Base-by-base conservation (phyloP, 2,329 filamentous ascomycete genomes). In the Botrytis fragariae region DNA sequence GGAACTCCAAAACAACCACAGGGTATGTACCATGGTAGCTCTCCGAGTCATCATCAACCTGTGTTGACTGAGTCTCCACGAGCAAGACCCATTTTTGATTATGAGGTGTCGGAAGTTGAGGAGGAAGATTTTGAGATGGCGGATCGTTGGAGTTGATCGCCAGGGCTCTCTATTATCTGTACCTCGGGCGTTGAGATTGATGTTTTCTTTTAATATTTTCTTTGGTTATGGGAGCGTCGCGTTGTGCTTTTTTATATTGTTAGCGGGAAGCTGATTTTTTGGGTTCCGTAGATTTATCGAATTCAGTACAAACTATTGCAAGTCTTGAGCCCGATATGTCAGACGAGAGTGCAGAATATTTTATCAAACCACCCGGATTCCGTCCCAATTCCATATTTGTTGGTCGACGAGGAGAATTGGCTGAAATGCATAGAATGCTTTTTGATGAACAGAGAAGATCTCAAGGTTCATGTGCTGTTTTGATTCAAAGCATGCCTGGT, bases 401-500 rank as follows among this genome's bases (percentile, higher is more conserved):
- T 51, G 90, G 90, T 8, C 88, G 91, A 78, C 80, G 87, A 77
- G 83, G 85, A 60, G 87, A 92, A 76, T 81, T 92, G 35, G 83
- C 84, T 16, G 82, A 87, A 3, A 82, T 93, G 37, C 89, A 92
- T 77, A 84, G 82, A 68, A 86, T 90, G 78, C 82, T 93, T 5
- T 88, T 85, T 77, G 88, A 90, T 76, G 83, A 84, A 42, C 86
- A 86, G 75, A 85, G 85, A 75, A 83, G 89, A 54, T 83, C 84
- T 12, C 82, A 87, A 63, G 89, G 90, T 25, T 89, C 90, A 0
- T 87, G 87, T 37, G 88, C 90, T 1, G 89, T 91, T 2, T 82
- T 93, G 14, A 85, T 93, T 18, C 87, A 88, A 75, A 89, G 88
- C 51, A 87, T 90, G 57, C 88, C 90, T 2, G 91, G 91, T 2